Percentiles rank a stretch among this genome's conserved stretches.
phyloP scores from a whole-genome alignment of 2,329 filamentous ascomycete species.

The Ilyonectria destructans region DNA sequence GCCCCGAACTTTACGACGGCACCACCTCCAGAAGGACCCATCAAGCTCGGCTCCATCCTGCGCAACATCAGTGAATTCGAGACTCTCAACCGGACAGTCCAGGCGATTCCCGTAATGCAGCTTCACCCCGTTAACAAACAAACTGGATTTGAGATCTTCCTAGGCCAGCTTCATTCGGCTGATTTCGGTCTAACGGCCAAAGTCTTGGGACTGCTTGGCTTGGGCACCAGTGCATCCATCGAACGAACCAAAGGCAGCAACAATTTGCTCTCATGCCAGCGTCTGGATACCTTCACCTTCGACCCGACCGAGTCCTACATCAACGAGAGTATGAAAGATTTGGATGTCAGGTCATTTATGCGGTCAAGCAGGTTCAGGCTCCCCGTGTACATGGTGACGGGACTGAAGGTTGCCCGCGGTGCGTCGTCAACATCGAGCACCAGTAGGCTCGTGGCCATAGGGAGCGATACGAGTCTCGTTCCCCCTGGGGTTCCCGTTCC shows the following conservation, averaged over 20 bases:
- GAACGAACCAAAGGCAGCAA: too few relatives aligned
- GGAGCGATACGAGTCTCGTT: too few relatives aligned
- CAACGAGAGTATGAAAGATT: not conserved
- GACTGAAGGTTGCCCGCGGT: not conserved
- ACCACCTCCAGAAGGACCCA: not conserved
- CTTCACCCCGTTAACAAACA: not conserved
- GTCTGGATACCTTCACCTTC: too few relatives aligned
- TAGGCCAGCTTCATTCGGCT: too few relatives aligned
- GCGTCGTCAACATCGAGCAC: too few relatives aligned
- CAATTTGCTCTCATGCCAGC: too few relatives aligned
- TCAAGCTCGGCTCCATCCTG: not conserved
- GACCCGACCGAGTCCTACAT: not conserved
- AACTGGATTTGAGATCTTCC: too few relatives aligned
- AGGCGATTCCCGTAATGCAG: not conserved
- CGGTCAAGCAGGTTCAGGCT: not conserved
- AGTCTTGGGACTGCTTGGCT: too few relatives aligned
- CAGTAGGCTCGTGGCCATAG: too few relatives aligned
- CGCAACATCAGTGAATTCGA: not conserved
- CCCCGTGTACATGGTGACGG: not conserved
- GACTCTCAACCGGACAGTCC: not conserved
- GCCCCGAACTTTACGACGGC: not conserved
- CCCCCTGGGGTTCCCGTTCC: too few relatives aligned
- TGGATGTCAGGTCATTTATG: not conserved
- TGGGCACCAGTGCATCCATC: too few relatives aligned
- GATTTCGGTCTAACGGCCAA: too few relatives aligned